phyloP scores from a whole-genome alignment of 2,329 filamentous ascomycete species.

The Thielaviopsis ethacetica region DNA sequence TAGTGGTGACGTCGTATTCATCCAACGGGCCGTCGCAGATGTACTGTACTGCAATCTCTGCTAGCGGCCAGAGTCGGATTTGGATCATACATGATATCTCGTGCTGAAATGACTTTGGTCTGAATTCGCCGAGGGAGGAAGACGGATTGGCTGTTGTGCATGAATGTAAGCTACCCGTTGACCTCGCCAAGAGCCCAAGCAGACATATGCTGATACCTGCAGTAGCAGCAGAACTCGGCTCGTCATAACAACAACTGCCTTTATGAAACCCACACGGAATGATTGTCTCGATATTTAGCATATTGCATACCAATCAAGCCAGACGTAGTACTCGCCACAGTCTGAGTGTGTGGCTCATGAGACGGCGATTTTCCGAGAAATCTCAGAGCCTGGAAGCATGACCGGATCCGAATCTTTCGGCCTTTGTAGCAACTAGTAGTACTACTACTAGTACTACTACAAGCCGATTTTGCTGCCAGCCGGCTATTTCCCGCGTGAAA shows the following conservation, averaged over 20 bases:
- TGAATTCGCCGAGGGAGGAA: not conserved
- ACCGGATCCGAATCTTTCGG: too few relatives aligned
- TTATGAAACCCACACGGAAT: not conserved
- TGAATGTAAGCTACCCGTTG: not conserved
- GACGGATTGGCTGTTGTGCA: not conserved
- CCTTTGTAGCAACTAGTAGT: too few relatives aligned
- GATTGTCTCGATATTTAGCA: not conserved
- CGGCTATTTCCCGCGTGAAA: too few relatives aligned
- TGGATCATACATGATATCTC: not conserved
- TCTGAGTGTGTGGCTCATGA: too few relatives aligned
- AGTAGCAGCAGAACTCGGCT: not conserved
- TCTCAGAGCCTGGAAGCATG: too few relatives aligned
- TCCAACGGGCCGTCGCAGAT: not conserved
- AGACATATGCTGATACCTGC: not conserved
- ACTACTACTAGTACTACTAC: too few relatives aligned
- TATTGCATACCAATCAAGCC: too few relatives aligned
- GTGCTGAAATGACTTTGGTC: not conserved
- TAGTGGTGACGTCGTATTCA: not conserved
- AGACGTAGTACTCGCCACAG: too few relatives aligned
- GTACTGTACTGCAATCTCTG: too few relatives aligned
- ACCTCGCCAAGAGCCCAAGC: not conserved
- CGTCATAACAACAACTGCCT: not conserved
- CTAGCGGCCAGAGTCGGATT: not conserved
- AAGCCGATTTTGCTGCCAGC: too few relatives aligned
- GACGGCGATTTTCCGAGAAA: too few relatives aligned